A percentile compares a stretch with the other conserved stretches of the same genome.
These are phyloP conservation scores for Camelina laxa DNA, from an alignment of 345 rosid genomes.

Conservation along the genomic window DNA sequence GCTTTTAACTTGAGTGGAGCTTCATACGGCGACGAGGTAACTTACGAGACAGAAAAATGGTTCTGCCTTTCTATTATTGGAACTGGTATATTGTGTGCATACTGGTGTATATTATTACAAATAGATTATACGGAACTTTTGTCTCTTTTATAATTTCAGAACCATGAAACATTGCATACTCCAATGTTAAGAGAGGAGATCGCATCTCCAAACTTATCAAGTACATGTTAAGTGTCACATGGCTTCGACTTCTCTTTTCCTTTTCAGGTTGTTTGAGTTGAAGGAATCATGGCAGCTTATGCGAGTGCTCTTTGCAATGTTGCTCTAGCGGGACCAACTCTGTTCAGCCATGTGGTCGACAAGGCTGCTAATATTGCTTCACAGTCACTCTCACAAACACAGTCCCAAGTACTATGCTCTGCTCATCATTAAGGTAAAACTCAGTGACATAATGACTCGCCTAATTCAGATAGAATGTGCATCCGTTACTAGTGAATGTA, in stretches of 20 bases:
- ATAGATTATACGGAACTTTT: no score
- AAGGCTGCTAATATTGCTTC: constrained; percentile 48
- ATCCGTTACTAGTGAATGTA: not conserved
- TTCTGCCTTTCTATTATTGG: not conserved
- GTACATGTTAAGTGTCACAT: not conserved
- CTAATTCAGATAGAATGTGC: not conserved
- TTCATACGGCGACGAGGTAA: constrained; percentile 63
- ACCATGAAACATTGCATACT: constrained; percentile 13
- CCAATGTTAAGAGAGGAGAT: no score
- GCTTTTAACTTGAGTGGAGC: constrained; percentile 80
- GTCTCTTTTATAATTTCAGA: no score
- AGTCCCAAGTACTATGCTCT: constrained; percentile 46
- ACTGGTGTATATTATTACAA: constrained; percentile 6
- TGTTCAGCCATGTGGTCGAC: constrained; percentile 66
- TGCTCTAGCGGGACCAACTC: constrained; percentile 72
- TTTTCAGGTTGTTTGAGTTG: constrained; percentile 76
- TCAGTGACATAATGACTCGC: not conserved
- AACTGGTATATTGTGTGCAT: not conserved
- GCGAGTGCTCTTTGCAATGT: constrained; percentile 56
- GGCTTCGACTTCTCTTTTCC: not conserved
- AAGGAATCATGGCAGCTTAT: constrained; percentile 86
- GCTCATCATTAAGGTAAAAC: constrained; percentile 52
- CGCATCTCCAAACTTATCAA: no score
- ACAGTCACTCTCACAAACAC: constrained; percentile 43
- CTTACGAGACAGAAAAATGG: constrained; percentile 1